Base-by-base conservation (phyloP, 2,329 filamentous ascomycete genomes). In the Colletotrichum cordylinicola region DNA sequence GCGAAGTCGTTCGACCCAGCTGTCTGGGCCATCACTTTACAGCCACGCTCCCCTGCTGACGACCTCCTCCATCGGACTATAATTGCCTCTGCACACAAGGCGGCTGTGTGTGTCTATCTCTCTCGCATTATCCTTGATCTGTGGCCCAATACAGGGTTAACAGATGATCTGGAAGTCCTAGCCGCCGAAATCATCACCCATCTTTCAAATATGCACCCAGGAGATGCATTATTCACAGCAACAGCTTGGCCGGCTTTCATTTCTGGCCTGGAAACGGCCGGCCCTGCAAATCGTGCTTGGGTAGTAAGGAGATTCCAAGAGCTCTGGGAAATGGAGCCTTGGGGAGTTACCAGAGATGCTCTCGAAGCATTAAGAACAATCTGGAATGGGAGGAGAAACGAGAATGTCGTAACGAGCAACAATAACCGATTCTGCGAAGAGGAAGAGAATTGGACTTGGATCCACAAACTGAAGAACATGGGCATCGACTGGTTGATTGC, bases 231-330 rank as follows among this genome's bases (percentile, higher is more conserved):
- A 39, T 67, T 56, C 13, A 67, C 48, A 55, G 65, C 65, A n/a
- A 67, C 48, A 33, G 65, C 65, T 29, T 67, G 65, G 65, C 65
- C 65, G 48, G 65, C 65, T 67, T 67, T 67, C 48, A 56, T 67
- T 67, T 24, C 65, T 67, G 65, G 65, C 43, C 43, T 67, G 7
- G 65, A 67, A 67, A 67, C 43, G 65, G 43, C 55, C 37, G 43
- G 56, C 3, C 48, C 15, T 56, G 35, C 29, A 18, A 67, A 67
- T 55, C 65, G 13, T 56, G 65, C 65, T 33, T 67, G 65, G 65
- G n/a, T 67, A 55, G 43, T 37, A 27, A 29, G 29, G 4, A 56
- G 65, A 37, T 67, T 67, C 43, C 31, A 56, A 37, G 4, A 9
- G 27, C 65, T 67, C 43, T 67, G 65, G 65, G 48, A 56, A 37